Evolutionary conservation across 2,329 filamentous ascomycete genomes (phyloP).

Genomic region (Emmonsiellopsis sp.): DNA sequence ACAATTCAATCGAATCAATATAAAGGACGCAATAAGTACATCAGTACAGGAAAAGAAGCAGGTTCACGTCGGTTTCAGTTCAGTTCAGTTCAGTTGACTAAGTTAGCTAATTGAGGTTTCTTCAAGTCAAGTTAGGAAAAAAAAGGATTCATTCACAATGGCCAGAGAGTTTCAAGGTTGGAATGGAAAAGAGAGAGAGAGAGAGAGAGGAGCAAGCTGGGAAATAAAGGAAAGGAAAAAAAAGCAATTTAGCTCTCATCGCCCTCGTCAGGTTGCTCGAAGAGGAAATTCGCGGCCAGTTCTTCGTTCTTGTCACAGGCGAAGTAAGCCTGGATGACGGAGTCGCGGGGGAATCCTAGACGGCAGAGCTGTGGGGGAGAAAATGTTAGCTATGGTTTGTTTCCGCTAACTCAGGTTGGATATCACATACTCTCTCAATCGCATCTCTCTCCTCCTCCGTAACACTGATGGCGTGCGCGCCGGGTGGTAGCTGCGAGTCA

Average conservation of each 20-base stretch:
- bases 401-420: too few species aligned
- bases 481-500: conserved; percentile 68
- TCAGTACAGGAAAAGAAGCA: too few species aligned
- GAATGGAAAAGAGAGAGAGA: background rate
- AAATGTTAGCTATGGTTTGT: background rate
- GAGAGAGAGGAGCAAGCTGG: background rate
- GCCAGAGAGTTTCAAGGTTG: too few species aligned
- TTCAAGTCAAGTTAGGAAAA: too few species aligned
- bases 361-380: conserved; percentile 60
- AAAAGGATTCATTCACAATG: too few species aligned
- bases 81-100: too few species aligned
- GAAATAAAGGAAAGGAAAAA: background rate
- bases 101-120: too few species aligned
- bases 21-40: too few species aligned
- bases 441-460: conserved; percentile 95
- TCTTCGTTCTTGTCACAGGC: conserved; percentile 99
- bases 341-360: conserved; percentile 84
- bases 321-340: conserved; percentile 96
- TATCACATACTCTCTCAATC: conserved; percentile 71
- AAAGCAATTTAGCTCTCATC: conserved; percentile 15
- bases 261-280: conserved; percentile 89
- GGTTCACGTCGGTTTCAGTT: too few species aligned
- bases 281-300: conserved; percentile 93
- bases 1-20: too few species aligned
- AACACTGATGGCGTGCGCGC: conserved; percentile 64